Base-by-base conservation (phyloP, 2,329 filamentous ascomycete species). In the Zelopaecilomyces penicillatus region DNA sequence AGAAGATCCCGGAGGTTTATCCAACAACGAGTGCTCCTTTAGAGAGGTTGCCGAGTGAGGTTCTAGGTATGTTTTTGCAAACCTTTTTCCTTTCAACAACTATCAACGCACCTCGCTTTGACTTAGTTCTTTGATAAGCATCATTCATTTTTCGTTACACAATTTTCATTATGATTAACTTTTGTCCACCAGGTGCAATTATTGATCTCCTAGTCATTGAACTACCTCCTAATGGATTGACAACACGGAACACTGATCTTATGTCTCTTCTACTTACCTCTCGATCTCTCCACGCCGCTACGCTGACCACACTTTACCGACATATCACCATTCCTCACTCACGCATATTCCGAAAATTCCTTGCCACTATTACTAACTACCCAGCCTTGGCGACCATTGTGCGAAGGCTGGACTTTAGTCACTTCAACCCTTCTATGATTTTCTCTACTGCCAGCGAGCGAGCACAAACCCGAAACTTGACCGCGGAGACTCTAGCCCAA, bases 271-370 rank as follows among this genome's bases (percentile, higher is more conserved):
- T 91, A 33, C 66, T 88, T 51, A 80, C 84, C n/a, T 91, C 85
- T n/a, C 80, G 77, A 58, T 78, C 78, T 30, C 69, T 91, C 48
- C 83, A 91, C 58, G 75, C 76, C 28, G 82, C 82, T 19, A 90
- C 86, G 4, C 69, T 90, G 31, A 76, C 78, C 53, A 85, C 85
- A 5, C 74, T 93, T 40, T 91, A 91, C 67, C 76, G 79, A 52
- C 80, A 86, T 61, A 85, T 91, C 62, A 88, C 85, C 37, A 84
- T 91, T 53, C 86, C 87, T 5, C 86, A 90, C 69, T 91, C 87
- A 28, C 73, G 81, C 48, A 87, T 89, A 60, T 93, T 90, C 67
- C 82, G 82, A 59, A 91, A 91, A 65, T 87, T 89, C 54, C 75
- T 89, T 40, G 71, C 73, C 46, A 85, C 87, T 57, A 71, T 91